These are phyloP conservation scores for Citrus reticulata DNA, from an alignment of 345 rosid genomes.

Conservation along the genomic window DNA sequence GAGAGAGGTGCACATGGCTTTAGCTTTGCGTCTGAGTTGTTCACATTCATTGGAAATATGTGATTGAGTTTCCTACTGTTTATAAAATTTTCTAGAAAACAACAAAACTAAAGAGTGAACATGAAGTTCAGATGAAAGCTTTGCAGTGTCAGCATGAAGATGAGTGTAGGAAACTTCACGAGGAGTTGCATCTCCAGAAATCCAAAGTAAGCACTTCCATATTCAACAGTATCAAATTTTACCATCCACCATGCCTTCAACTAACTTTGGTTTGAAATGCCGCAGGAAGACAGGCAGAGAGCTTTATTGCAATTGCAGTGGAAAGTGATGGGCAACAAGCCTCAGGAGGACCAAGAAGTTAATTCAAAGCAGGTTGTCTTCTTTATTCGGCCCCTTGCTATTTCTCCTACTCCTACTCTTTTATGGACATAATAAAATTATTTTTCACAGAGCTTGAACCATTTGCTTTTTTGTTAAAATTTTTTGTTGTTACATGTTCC, in stretches of 20 bases:
- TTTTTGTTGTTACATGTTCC: background rate
- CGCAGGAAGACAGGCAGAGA: constrained; percentile 83
- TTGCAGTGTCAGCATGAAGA: constrained; percentile 66
- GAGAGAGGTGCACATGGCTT: constrained; percentile 47
- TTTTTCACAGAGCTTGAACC: background rate
- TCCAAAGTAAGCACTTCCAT: constrained; percentile 44
- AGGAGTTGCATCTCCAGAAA: constrained; percentile 68
- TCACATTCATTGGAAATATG: constrained; percentile 3
- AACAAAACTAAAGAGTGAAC: constrained; percentile 54
- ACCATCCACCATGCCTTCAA: background rate
- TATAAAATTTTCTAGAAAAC: constrained; percentile 41
- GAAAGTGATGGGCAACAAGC: constrained; percentile 85
- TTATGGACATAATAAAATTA: background rate
- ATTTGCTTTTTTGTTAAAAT: background rate
- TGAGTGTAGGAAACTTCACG: constrained; percentile 64
- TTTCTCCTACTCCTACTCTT: background rate
- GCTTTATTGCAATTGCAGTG: constrained; percentile 87
- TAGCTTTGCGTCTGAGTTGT: background rate
- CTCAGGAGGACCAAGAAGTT: constrained; percentile 76
- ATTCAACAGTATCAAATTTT: constrained; percentile 11
- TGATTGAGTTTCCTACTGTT: constrained; percentile 3
- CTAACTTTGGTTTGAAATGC: constrained; percentile 6
- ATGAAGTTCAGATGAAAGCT: constrained; percentile 73
- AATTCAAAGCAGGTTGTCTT: constrained; percentile 57
- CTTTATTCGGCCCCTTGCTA: background rate